These are phyloP conservation scores for Jamesozyma jinghongensis DNA, from an alignment of 805 yeast species.

Conservation along the genomic window DNA sequence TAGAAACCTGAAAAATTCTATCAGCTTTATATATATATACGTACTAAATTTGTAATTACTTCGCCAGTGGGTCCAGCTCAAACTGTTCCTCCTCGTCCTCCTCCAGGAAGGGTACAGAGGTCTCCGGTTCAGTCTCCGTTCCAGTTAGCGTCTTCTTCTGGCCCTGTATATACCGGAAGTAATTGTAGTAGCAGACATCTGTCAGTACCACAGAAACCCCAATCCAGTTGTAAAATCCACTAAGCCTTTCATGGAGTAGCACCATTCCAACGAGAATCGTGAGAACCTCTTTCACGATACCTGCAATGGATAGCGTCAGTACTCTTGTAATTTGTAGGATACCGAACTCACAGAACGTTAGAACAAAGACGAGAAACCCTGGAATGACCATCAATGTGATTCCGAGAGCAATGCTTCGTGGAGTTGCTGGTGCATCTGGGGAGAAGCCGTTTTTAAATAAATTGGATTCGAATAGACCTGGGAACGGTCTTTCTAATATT, in stretches of 20 bases:
- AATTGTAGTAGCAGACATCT: constrained; percentile 80
- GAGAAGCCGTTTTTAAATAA: constrained; percentile 14
- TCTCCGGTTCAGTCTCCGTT: neutral
- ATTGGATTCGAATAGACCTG: constrained; percentile 18
- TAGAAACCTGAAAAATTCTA: no score
- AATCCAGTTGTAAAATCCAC: constrained; percentile 50
- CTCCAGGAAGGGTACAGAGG: constrained; percentile 15
- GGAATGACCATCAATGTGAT: constrained; percentile 60
- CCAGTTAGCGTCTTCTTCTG: neutral
- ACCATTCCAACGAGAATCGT: constrained; percentile 64
- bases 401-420: constrained; percentile 40
- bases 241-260: constrained; percentile 63
- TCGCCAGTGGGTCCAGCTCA: no score
- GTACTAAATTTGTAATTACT: no score
- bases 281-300: constrained; percentile 83
- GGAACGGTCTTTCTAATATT: constrained; percentile 52
- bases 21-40: no score
- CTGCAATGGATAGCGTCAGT: constrained; percentile 79
- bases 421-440: constrained; percentile 5
- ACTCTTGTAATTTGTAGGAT: constrained; percentile 75
- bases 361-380: constrained; percentile 76
- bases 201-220: constrained; percentile 69
- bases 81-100: constrained; percentile 5
- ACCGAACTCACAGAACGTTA: constrained; percentile 84
- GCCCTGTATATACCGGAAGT: constrained; percentile 39